Evolutionary conservation across 2,329 filamentous ascomycete genomes (phyloP).

Genomic region (Shiraia bambusicola): DNA sequence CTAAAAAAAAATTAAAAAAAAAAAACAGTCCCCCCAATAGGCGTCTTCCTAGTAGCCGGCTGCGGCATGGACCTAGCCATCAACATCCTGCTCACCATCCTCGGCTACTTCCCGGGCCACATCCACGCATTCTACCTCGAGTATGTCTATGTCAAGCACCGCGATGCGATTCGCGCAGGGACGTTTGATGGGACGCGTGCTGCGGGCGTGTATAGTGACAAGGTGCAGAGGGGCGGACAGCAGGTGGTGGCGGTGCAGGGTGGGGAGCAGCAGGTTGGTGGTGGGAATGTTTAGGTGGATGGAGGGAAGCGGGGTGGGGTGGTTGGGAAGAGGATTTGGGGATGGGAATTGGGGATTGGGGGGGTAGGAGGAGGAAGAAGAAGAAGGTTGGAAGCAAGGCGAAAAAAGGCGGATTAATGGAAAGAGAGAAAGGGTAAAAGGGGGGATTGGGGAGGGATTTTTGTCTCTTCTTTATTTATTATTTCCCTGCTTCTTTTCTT

Average conservation of each 20-base stretch:
- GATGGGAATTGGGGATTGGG: too few relatives aligned
- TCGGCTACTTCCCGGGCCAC: slow-evolving; percentile 72
- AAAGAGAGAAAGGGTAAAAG: neutral
- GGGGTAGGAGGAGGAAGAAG: slow-evolving; percentile 2
- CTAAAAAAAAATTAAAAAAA: too few relatives aligned
- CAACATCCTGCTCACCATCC: slow-evolving; percentile 51
- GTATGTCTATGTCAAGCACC: slow-evolving; percentile 79
- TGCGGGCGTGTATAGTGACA: slow-evolving; percentile 70
- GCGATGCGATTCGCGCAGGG: slow-evolving; percentile 63
- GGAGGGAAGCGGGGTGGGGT: slow-evolving; percentile 8
- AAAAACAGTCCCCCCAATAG: slow-evolving; percentile 53
- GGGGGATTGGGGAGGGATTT: too few relatives aligned
- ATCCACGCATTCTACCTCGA: slow-evolving; percentile 78
- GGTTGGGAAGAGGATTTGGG: slow-evolving; percentile 12
- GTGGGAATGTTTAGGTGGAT: slow-evolving; percentile 3
- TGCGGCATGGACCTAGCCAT: slow-evolving; percentile 53
- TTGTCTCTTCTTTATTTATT: neutral
- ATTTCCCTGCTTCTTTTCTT: neutral
- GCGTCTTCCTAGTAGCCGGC: slow-evolving; percentile 52
- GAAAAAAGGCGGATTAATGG: neutral
- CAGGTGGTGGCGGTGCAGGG: slow-evolving; percentile 1
- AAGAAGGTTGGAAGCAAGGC: neutral
- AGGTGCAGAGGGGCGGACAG: slow-evolving; percentile 68
- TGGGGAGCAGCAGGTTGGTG: slow-evolving; percentile 5
- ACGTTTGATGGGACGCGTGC: slow-evolving; percentile 57